Evolutionary conservation across 23 red algal genomes (phyloP), one percentile per base, ranked within the genome.

Genomic region (Agarophyton chilense): DNA sequence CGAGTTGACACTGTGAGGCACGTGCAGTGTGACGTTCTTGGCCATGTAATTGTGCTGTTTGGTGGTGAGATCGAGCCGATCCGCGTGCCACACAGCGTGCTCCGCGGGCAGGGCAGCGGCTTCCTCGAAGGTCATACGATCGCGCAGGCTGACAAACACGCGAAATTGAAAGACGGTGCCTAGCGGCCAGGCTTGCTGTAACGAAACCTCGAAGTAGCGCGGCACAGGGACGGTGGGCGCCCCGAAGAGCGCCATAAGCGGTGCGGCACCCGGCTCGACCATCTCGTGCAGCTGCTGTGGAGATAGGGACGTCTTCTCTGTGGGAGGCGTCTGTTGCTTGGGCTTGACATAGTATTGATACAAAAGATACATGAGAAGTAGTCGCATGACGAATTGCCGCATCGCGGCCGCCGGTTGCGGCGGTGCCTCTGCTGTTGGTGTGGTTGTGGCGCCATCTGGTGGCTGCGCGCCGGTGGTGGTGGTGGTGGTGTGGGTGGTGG

Each of bases 281-380:
- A 28, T 8, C 21, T 74, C 68, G 2, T 38, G 1, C 68, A 65
- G 46, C 14, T n/a, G 16, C 50, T 28, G 54, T 17, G 50, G 50
- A 18, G 54, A 58, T 16, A 35, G 35, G 2, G 49, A 1, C 26
- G 50, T 14, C 11, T 0, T 12, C 2, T 17, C 44, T 12, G 47
- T n/a, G 9, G 8, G 29, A 10, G 77, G 77, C 35, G 49, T 38
- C 0, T 31, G 7, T n/a, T 65, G 42, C 41, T 28, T 53, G 47
- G 80, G 80, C 58, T 89, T 89, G 53, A 74, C 21, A 19, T 89
- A 89, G 72, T 63, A 89, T 28, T 89, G 70, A 52, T 89, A 89
- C 49, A 89, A 10, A 31, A 79, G 34, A 31, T 89, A 89, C 85
- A 89, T 79, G 35, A 89, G 70, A 40, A 77, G 24, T 33, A 77